Evolutionary conservation across 306 rosid genomes (phyloP).

Genomic region (Delonix regia): DNA sequence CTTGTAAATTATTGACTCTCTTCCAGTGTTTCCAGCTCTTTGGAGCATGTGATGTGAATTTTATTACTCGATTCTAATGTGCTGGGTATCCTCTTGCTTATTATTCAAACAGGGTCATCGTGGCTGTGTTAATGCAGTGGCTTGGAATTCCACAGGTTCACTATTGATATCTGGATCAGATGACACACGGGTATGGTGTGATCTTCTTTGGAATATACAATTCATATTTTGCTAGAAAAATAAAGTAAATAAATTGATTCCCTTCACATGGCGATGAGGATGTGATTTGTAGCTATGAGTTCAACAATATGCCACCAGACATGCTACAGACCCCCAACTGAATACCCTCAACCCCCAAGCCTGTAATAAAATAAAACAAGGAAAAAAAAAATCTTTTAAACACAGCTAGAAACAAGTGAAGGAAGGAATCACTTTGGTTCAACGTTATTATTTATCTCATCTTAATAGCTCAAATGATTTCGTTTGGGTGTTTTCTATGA

Average conservation of each 20-base stretch:
- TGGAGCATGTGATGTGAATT: slow-evolving; percentile 12
- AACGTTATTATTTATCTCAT: background rate
- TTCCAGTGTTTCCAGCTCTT: background rate
- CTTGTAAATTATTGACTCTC: background rate
- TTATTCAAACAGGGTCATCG: slow-evolving; percentile 72
- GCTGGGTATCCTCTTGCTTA: slow-evolving; percentile 22
- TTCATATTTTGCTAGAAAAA: background rate
- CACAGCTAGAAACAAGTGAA: background rate
- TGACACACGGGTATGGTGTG: slow-evolving; percentile 72
- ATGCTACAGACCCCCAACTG: background rate
- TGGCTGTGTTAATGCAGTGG: slow-evolving; percentile 93
- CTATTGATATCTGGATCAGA: slow-evolving; percentile 96
- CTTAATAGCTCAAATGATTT: background rate
- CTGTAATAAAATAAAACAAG: background rate
- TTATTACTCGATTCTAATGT: background rate
- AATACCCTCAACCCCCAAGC: background rate
- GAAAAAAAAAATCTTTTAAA: background rate
- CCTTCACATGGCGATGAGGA: background rate
- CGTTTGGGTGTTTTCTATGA: background rate
- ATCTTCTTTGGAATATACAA: slow-evolving; percentile 10
- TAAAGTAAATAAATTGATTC: background rate
- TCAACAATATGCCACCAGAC: background rate
- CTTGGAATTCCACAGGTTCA: slow-evolving; percentile 92
- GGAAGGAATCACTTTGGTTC: background rate
- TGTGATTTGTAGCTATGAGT: background rate